Conservation (phyloP, 1,284 basidiomycete species). For the Cutaneotrichosporon spelunceum region DNA sequence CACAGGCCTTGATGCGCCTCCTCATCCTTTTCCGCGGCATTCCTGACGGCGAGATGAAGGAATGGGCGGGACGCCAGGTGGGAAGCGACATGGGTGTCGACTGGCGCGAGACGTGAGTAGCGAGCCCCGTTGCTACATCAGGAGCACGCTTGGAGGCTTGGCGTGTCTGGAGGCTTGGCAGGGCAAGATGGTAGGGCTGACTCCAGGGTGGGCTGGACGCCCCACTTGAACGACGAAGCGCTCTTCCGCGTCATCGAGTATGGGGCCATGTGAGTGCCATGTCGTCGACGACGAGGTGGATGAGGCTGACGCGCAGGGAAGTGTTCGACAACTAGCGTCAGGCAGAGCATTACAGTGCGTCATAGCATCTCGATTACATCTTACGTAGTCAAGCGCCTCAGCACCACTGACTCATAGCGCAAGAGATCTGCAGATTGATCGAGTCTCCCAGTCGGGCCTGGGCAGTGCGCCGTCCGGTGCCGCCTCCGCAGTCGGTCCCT, state of each 20-base stretch:
- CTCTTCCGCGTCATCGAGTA: constrained; percentile 49
- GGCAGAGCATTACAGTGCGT: neutral
- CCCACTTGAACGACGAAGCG: constrained; percentile 35
- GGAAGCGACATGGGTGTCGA: constrained; percentile 43
- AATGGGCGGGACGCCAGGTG: constrained; percentile 38
- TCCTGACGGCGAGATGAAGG: constrained; percentile 37
- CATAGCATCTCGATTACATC: too few species aligned
- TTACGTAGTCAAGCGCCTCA: too few species aligned
- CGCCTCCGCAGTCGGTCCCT: neutral
- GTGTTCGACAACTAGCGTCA: constrained; percentile 11
- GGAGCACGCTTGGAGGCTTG: neutral
- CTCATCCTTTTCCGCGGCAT: constrained; percentile 45
- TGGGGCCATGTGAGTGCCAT: constrained; percentile 46
- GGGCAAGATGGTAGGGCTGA: neutral
- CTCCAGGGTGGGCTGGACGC: constrained; percentile 38
- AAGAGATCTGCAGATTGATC: neutral
- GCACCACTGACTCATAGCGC: too few species aligned
- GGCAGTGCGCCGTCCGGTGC: too few species aligned
- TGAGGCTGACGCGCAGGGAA: constrained; percentile 20
- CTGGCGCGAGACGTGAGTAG: constrained; percentile 44
- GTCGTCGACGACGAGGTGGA: accelerated
- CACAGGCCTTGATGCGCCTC: constrained; percentile 38
- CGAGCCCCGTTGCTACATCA: too few species aligned
- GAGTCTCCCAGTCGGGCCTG: neutral
- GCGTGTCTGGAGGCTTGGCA: too few species aligned